A percentile compares a stretch with the other conserved stretches of the same genome.
Conservation (phyloP, 1,139 yeast genomes). For the Pichia inconspicua region DNA sequence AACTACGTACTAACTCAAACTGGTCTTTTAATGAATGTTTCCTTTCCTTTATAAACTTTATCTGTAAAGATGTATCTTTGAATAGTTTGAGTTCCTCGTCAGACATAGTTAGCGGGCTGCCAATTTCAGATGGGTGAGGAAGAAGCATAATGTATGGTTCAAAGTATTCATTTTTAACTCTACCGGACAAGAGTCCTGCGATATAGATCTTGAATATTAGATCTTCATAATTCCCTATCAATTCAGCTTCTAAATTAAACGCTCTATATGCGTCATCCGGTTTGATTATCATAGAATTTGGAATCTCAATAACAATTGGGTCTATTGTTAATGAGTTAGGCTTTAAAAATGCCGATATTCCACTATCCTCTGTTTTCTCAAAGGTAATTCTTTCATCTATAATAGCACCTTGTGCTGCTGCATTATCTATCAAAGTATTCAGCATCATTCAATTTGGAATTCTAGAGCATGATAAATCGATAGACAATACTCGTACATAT, state of each 20-base stretch:
- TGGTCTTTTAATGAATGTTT: slow-evolving; percentile 12
- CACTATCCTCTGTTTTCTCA: slow-evolving; percentile 12
- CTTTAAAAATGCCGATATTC: slow-evolving; percentile 12
- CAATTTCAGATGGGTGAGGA: slow-evolving; percentile 43
- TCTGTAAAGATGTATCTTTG: slow-evolving; percentile 47
- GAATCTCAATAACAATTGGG: slow-evolving; percentile 11
- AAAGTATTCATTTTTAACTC: slow-evolving; percentile 14
- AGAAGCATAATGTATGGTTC: slow-evolving; percentile 50
- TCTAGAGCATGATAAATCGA: too few species aligned
- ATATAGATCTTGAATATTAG: slow-evolving; percentile 18
- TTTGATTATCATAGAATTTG: slow-evolving; percentile 17
- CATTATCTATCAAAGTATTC: slow-evolving; percentile 15
- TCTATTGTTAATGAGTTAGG: background rate
- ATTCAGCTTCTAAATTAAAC: slow-evolving; percentile 3
- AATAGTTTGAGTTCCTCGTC: slow-evolving; percentile 40
- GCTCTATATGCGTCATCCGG: slow-evolving; percentile 19
- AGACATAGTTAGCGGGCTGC: slow-evolving; percentile 60
- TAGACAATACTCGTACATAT: too few species aligned
- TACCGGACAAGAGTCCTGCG: slow-evolving; percentile 7
- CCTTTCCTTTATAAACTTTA: slow-evolving; percentile 13
- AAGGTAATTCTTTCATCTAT: slow-evolving; percentile 17
- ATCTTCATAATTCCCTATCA: slow-evolving; percentile 5
- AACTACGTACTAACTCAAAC: slow-evolving; percentile 4
- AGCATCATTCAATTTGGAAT: slow-evolving; percentile 7
- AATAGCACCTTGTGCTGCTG: slow-evolving; percentile 12